A percentile compares a stretch with the other conserved stretches of the same genome.
Conservation (phyloP, 2,329 filamentous ascomycete genomes). For the Sporothrix inflata region DNA sequence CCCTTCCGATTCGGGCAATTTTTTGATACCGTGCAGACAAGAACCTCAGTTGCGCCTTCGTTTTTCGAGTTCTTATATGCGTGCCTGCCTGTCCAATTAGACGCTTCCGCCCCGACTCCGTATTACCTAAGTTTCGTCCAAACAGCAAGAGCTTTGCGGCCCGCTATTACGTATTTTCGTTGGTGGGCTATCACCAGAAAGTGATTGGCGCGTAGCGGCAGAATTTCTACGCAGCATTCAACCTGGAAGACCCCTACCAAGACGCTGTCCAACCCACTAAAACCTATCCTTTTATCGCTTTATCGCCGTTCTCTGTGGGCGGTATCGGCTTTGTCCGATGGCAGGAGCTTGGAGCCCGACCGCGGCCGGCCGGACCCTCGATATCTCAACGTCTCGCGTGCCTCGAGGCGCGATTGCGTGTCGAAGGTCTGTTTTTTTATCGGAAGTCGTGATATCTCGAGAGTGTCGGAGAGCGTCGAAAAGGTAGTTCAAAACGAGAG, state of each 20-base stretch:
- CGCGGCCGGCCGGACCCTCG: conserved; percentile 28
- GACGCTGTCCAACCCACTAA: not conserved
- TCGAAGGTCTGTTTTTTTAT: not conserved
- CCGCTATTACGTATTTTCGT: conserved; percentile 30
- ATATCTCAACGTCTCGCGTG: conserved; percentile 13
- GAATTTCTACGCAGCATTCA: not conserved
- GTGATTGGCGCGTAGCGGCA: conserved; percentile 23
- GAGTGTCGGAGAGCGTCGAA: not conserved
- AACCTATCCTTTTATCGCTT: conserved; percentile 1
- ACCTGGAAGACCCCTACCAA: not conserved
- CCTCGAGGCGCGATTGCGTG: conserved; percentile 16
- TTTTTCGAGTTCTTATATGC: not conserved
- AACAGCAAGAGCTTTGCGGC: not conserved
- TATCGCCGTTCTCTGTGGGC: conserved; percentile 21
- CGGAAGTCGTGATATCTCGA: not conserved
- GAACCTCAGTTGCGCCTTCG: not conserved
- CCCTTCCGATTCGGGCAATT: conserved; percentile 2
- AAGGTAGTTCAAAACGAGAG: not conserved
- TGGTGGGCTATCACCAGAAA: conserved; percentile 10
- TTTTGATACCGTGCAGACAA: not conserved
- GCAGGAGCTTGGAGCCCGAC: not conserved
- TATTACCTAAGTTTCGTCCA: not conserved
- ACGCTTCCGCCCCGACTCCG: not conserved
- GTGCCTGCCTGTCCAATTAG: not conserved
- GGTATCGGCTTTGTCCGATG: conserved; percentile 30